Evolutionary conservation across 768 basidiomycete genomes (phyloP).

Genomic region (Strobilomyces echinocephalus): DNA sequence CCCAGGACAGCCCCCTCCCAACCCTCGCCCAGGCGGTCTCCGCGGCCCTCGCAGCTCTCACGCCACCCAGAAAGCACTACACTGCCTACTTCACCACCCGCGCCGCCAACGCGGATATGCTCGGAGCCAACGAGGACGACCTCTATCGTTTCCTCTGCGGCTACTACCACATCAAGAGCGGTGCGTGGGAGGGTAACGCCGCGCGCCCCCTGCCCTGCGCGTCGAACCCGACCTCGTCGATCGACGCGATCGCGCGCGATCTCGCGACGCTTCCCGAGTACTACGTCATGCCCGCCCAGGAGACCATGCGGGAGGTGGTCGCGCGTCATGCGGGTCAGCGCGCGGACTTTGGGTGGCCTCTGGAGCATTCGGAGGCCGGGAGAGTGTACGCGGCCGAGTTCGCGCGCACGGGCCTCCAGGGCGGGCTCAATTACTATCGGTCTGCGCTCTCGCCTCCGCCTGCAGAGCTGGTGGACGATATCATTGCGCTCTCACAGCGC

Average conservation of each 20-base stretch:
- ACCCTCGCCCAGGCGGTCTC: slow-evolving; percentile 5
- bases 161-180: slow-evolving; percentile 51
- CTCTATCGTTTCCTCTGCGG: slow-evolving; percentile 22
- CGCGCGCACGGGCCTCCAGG: slow-evolving; percentile 54
- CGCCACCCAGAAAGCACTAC: slow-evolving; percentile 57
- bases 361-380: slow-evolving; percentile 40
- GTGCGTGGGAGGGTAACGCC: slow-evolving; percentile 43
- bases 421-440: slow-evolving; percentile 58
- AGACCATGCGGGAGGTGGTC: slow-evolving; percentile 51
- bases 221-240: slow-evolving; percentile 19
- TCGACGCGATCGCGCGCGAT: slow-evolving; percentile 25
- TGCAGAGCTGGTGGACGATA: slow-evolving; percentile 34
- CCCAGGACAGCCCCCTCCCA: slow-evolving; percentile 9
- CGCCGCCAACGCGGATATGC: slow-evolving; percentile 44
- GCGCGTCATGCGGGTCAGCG: slow-evolving; percentile 30
- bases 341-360: slow-evolving; percentile 38
- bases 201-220: slow-evolving; percentile 35
- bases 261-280: slow-evolving; percentile 49
- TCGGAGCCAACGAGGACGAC: slow-evolving; percentile 14
- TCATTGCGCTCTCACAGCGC: slow-evolving; percentile 43
- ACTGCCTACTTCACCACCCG: slow-evolving; percentile 45
- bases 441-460: slow-evolving; percentile 31
- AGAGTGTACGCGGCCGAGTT: slow-evolving; percentile 47
- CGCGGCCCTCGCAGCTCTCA: slow-evolving; percentile 34
- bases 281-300: slow-evolving; percentile 55